Evolutionary conservation across 495 filamentous ascomycete genomes (phyloP), one percentile per base, ranked within the genome.

Genomic region (Annulohypoxylon maeteangense): DNA sequence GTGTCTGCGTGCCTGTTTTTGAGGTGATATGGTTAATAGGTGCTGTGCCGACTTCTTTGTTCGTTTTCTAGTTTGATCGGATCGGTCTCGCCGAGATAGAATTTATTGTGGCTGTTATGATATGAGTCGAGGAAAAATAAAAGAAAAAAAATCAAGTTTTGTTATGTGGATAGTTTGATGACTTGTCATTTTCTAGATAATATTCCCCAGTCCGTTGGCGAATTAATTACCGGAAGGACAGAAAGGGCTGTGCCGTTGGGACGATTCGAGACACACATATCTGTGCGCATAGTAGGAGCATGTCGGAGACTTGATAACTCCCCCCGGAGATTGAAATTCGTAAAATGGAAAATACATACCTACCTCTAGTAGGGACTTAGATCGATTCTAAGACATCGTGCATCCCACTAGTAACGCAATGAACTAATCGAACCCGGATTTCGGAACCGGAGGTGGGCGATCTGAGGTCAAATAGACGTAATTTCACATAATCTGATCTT

Each of bases 381-480:
- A 38, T 18, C 32, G 31, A 10, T 38, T 38, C 12, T 38, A 11
- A 38, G 34, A 38, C 6, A 40, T 14, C 23, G 40, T 22, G 31
- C 32, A 10, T 27, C 31, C 27, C 48, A 34, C 47, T 59, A 59
- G 32, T 31, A 29, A 18, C 12, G 25, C 22, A 1, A n/a, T 31
- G 57, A 32, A 25, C n/a, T 56, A 32, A 67, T 44, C 27, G 16
- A n/a, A 20, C 20, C 20, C 36, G 14, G 60, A 59, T 44, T 16
- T 70, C 67, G 60, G 67, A 60, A 47, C 60, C 60, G 60, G 60
- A 50, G 34, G 7, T 44, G 36, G 8, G 58, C 51, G 34, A 64
- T 58, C 67, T 51, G 6, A 59, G 67, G 34, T 64, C 25, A 38
- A 56, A 50, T 6, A 58, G 67, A 64, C 63, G 67, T 32, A 29